Evolutionary conservation across 1,284 basidiomycete genomes (phyloP).

Genomic region (Clitocybe nebularis): DNA sequence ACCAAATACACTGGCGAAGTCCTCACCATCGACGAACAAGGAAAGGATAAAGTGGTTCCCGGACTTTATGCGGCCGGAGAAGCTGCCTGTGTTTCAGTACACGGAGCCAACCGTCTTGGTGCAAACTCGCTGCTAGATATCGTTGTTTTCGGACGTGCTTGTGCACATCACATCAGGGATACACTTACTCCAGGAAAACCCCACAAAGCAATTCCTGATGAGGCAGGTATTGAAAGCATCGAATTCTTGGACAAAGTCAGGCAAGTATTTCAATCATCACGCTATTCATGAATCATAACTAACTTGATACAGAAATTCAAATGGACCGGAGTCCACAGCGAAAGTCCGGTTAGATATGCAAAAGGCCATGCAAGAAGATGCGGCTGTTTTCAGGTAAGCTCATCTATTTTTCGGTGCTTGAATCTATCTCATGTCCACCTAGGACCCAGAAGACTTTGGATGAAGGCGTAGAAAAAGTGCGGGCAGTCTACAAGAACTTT

Average conservation of each 20-base stretch:
- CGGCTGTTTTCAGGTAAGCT: conserved; percentile 82
- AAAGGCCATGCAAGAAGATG: conserved; percentile 96
- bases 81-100: conserved; percentile 98
- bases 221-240: conserved; percentile 85
- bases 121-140: conserved; percentile 99
- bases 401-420: neutral
- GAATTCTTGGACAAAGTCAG: conserved; percentile 90
- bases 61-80: conserved; percentile 99
- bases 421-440: neutral
- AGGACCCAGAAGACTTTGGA: conserved; percentile 91
- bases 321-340: conserved; percentile 84
- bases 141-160: conserved; percentile 98
- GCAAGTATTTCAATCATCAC: conserved; percentile 24
- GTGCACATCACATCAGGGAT: conserved; percentile 96
- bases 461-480: conserved; percentile 88
- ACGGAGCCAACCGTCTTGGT: conserved; percentile 98
- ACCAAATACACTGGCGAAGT: conserved; percentile 99
- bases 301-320: conserved; percentile 61
- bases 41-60: conserved; percentile 93
- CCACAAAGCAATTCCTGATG: conserved; percentile 86
- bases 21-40: conserved; percentile 79
- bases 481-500: conserved; percentile 84
- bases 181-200: conserved; percentile 87
- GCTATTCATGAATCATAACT: neutral
- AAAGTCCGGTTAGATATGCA: conserved; percentile 95